These are phyloP conservation scores for Leishmania aethiopica DNA, from an alignment of 208 protist genomes.

Conservation along the genomic window DNA sequence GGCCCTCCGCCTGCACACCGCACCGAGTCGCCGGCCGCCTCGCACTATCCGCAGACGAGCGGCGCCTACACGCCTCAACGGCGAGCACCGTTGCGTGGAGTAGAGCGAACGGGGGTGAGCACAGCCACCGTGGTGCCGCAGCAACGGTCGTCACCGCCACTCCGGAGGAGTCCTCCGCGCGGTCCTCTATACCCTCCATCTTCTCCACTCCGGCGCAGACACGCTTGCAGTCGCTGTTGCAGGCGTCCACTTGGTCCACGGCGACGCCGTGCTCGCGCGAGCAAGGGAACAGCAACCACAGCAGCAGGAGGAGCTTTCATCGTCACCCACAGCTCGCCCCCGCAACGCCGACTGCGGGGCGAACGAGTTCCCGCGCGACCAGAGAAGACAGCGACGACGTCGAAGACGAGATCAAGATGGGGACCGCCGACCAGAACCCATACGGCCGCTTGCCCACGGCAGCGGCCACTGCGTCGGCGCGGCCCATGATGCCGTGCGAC, in stretches of 20 bases:
- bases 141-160: not conserved
- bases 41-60: slow-evolving; percentile 14
- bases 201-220: slow-evolving; percentile 30
- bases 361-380: not conserved
- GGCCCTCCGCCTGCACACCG: not conserved
- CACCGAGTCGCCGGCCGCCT: slow-evolving; percentile 11
- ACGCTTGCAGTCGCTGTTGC: slow-evolving; percentile 29
- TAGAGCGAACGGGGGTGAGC: not conserved
- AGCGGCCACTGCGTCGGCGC: not conserved
- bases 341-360: not conserved
- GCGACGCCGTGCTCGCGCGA: slow-evolving; percentile 1
- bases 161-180: not conserved
- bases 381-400: not conserved
- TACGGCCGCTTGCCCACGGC: not conserved
- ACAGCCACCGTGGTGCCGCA: not conserved
- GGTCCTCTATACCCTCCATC: slow-evolving; percentile 10
- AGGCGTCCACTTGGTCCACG: slow-evolving; percentile 20
- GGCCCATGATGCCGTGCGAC: not conserved
- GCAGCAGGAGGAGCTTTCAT: not conserved
- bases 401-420: not conserved
- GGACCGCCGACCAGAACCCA: not conserved
- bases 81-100: slow-evolving; percentile 26
- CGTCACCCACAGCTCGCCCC: not conserved
- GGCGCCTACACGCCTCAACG: slow-evolving; percentile 16
- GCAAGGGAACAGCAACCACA: not conserved